These are phyloP conservation scores for Russula dissimulans DNA, from an alignment of 768 basidiomycete genomes.

Conservation along the genomic window DNA sequence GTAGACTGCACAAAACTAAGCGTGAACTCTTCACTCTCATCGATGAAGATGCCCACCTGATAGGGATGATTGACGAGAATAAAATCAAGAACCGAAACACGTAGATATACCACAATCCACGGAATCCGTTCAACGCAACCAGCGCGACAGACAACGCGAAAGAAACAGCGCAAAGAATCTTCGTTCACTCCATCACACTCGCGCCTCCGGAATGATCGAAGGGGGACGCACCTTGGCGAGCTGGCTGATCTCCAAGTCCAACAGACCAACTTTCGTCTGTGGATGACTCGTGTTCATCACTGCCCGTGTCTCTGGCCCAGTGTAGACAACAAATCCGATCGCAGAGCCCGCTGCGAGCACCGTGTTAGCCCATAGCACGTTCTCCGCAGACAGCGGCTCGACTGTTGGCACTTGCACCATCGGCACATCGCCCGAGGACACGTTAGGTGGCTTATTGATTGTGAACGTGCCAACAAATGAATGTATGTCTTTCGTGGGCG, in stretches of 20 bases:
- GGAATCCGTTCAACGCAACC: slow-evolving; percentile 92
- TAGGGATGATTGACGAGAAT: slow-evolving; percentile 98
- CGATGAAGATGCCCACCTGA: slow-evolving; percentile 54
- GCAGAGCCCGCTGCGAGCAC: slow-evolving; percentile 93
- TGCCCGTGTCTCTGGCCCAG: slow-evolving; percentile 89
- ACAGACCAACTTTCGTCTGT: slow-evolving; percentile 82
- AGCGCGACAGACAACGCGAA: slow-evolving; percentile 86
- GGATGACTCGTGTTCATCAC: slow-evolving; percentile 99
- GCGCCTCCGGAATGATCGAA: neutral
- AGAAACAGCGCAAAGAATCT: slow-evolving; percentile 94
- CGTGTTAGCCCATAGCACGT: slow-evolving; percentile 95
- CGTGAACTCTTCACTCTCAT: neutral
- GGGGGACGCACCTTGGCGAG: slow-evolving; percentile 69
- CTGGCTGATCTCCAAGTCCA: slow-evolving; percentile 92
- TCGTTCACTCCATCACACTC: neutral
- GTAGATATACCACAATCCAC: slow-evolving; percentile 93
- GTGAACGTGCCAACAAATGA: slow-evolving; percentile 92
- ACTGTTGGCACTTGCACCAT: slow-evolving; percentile 39
- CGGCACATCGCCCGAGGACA: slow-evolving; percentile 30
- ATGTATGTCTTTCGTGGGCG: slow-evolving; percentile 95
- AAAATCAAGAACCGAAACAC: slow-evolving; percentile 94
- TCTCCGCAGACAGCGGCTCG: slow-evolving; percentile 89
- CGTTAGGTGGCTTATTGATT: slow-evolving; percentile 41
- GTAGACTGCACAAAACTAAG: slow-evolving; percentile 46
- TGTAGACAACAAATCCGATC: slow-evolving; percentile 89